phyloP scores from a whole-genome alignment of 352 stramenopile species.

The Globisporangium spiculum region DNA sequence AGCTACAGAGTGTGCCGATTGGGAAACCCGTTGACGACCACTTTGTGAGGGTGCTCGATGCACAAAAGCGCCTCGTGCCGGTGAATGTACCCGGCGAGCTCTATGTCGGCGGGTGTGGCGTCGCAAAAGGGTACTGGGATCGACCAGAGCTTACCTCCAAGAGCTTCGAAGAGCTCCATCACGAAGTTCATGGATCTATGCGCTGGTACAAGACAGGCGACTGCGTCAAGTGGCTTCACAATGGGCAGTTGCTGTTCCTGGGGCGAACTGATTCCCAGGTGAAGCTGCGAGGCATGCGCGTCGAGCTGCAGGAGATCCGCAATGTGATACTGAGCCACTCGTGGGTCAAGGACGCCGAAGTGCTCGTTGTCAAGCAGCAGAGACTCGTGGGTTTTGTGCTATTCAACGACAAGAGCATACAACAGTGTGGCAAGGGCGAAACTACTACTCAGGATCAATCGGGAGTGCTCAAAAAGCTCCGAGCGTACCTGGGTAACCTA shows the following conservation, averaged over 20 bases:
- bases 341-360: slow-evolving; percentile 41
- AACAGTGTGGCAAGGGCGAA: not conserved
- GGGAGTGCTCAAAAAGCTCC: slow-evolving; percentile 14
- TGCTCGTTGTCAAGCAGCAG: slow-evolving; percentile 32
- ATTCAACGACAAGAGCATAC: slow-evolving; percentile 10
- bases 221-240: slow-evolving; percentile 1
- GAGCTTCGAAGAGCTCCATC: not conserved
- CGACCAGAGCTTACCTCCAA: slow-evolving; percentile 2
- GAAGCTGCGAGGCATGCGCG: slow-evolving; percentile 78
- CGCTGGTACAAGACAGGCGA: slow-evolving; percentile 8
- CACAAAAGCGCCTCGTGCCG: slow-evolving; percentile 37
- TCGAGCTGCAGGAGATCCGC: slow-evolving; percentile 80
- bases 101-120: slow-evolving; percentile 61
- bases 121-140: slow-evolving; percentile 68
- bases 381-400: slow-evolving; percentile 57
- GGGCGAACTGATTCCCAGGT: slow-evolving; percentile 66
- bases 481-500: slow-evolving; percentile 23
- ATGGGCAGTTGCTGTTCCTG: not conserved
- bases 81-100: slow-evolving; percentile 58
- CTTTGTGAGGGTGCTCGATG: slow-evolving; percentile 46
- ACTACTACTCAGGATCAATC: not conserved
- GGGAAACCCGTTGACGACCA: slow-evolving; percentile 50
- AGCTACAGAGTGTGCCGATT: slow-evolving; percentile 47
- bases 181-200: not conserved
- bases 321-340: slow-evolving; percentile 44